phyloP scores from a whole-genome alignment of 305 asterid genomes.

The Nicotiana rustica region DNA sequence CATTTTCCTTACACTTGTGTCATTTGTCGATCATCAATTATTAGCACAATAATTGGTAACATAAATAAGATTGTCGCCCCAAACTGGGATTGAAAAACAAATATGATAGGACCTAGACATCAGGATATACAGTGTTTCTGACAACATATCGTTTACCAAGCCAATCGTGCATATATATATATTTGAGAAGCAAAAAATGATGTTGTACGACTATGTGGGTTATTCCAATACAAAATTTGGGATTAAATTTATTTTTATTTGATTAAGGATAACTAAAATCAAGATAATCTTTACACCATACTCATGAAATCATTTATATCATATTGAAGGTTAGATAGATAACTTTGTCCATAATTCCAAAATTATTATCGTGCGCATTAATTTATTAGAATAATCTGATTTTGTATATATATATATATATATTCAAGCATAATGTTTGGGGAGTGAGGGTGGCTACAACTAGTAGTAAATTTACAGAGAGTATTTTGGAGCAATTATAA shows the following conservation, averaged over 20 bases:
- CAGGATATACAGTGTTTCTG: not conserved
- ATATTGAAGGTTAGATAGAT: no score
- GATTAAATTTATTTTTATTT: no score
- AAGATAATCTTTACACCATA: no score
- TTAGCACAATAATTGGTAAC: not conserved
- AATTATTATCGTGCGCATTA: no score
- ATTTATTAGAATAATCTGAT: no score
- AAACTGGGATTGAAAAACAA: not conserved
- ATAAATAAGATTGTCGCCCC: not conserved
- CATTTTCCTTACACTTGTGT: not conserved
- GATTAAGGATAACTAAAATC: no score
- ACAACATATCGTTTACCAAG: not conserved
- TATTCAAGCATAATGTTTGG: no score
- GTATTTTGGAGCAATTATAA: no score
- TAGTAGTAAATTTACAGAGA: not conserved
- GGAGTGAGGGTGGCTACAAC: not conserved
- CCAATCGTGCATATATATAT: not conserved
- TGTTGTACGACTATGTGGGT: not conserved
- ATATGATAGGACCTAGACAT: not conserved
- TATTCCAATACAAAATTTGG: no score
- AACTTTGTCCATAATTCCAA: no score
- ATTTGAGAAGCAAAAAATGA: not conserved
- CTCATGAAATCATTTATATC: no score
- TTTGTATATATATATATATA: no score
- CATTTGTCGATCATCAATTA: not conserved